A percentile compares a stretch with the other conserved stretches of the same genome.
phyloP scores from a whole-genome alignment of 768 basidiomycete genomes.

The Antrodiella citrinella region DNA sequence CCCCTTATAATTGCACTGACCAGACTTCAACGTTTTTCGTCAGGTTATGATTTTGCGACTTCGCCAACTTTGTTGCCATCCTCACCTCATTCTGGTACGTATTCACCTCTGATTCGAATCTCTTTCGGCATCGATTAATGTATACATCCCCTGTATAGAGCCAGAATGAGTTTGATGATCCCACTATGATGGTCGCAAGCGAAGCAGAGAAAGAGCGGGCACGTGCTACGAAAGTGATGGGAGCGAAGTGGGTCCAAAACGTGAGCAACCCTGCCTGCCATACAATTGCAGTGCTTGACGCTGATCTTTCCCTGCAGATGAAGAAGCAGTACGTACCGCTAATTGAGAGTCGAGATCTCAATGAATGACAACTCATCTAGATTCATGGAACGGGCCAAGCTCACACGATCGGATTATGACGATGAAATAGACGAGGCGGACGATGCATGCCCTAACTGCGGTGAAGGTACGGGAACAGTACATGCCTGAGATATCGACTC shows the following conservation, averaged over 20 bases:
- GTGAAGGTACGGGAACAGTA: constrained; percentile 54
- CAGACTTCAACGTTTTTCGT: background rate
- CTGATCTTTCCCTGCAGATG: constrained; percentile 17
- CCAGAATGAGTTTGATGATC: constrained; percentile 41
- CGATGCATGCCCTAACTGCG: constrained; percentile 54
- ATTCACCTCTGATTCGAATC: too few species aligned
- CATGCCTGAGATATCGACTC: too few species aligned
- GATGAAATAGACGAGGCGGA: constrained; percentile 39
- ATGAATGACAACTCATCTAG: too few species aligned
- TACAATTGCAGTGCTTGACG: background rate
- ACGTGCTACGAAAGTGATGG: constrained; percentile 40
- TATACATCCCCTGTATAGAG: constrained; percentile 20
- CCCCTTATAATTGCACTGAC: constrained; percentile 27
- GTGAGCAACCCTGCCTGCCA: too few species aligned
- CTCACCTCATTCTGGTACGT: constrained; percentile 55
- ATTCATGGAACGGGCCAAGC: constrained; percentile 41
- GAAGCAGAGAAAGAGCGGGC: constrained; percentile 48
- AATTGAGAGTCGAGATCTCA: background rate
- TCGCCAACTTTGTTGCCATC: constrained; percentile 68
- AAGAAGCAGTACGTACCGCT: constrained; percentile 26
- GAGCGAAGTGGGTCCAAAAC: constrained; percentile 30
- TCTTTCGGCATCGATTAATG: background rate
- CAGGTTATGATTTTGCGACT: constrained; percentile 57
- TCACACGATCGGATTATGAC: constrained; percentile 36
- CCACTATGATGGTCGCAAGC: constrained; percentile 37